Evolutionary conservation across 73 alveolate genomes (phyloP), one percentile per base, ranked within the genome.

Genomic region (Symbiodinium pilosum): DNA sequence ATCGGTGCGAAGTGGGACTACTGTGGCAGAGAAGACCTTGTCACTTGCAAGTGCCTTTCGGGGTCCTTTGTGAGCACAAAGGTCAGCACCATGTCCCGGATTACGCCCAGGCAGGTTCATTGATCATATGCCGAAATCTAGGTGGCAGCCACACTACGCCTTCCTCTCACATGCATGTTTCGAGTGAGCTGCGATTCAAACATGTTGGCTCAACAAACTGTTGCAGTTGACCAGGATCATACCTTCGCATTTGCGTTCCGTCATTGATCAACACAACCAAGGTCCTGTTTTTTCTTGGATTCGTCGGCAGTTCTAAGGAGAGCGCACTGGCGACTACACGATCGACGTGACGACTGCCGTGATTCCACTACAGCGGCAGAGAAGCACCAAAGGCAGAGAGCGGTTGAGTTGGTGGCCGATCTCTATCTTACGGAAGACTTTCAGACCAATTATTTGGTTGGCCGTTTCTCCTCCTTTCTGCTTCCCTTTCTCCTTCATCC

Each of bases 21-120:
- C n/a, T 87, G 94, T 85, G 94, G 94, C 68, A 59, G 28, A 47
- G 94, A 87, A 11, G 64, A 52, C 41, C 84, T 87, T 47, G 30
- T 51, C n/a, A n/a, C n/a, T n/a, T n/a, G n/a, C n/a, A n/a, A n/a
- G n/a, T n/a, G n/a, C n/a, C n/a, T n/a, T n/a, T n/a, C n/a, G n/a
- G n/a, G n/a, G n/a, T n/a, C n/a, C n/a, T n/a, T n/a, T n/a, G n/a
- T n/a, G n/a, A n/a, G n/a, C n/a, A n/a, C n/a, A n/a, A n/a, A 47
- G 64, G 24, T 47, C 64, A 47, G 64, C 64, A 47, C 64, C 64
- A 47, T 47, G 64, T 47, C 64, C 64, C 64, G 64, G 64, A 47
- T 47, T 16, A 16, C 64, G 64, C 16, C 64, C 64, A 47, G 64
- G 64, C 64, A 47, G 64, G 64, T 47, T 47, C 64, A 47, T 47